Base-by-base conservation (phyloP, 1,284 basidiomycete species). In the Pseudozyma pruni region DNA sequence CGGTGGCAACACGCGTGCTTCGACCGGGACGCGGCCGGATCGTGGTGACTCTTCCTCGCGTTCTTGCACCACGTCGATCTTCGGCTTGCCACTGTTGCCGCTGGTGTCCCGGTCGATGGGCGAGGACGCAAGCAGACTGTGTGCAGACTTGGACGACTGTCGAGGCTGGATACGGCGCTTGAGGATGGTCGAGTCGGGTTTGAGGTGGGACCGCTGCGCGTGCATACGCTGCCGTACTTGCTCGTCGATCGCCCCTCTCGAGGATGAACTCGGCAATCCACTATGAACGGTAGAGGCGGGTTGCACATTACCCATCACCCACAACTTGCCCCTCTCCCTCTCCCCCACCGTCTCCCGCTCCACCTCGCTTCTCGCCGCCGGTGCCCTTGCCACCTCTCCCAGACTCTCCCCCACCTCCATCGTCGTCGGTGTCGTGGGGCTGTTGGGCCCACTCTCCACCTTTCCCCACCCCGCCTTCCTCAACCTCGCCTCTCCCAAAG, bases 241-340 rank as follows among this genome's bases (percentile, higher is more conserved):
- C 25, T 47, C 20, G n/a, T 57, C 48, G 19, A 63, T 52, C 14
- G n/a, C n/a, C n/a, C n/a, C n/a, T n/a, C 22, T 13, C 23, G n/a
- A 14, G 10, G 44, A 16, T 16, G 57, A 53, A 25, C 22, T 6
- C 8, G 45, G 31, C 23, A 14, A 20, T 10, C 42, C 20, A 19
- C 29, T 9, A 31, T 38, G 33, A 3, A 38, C 22, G 14, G 29
- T 1, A 13, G 20, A 29, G 35, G 51, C n/a, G n/a, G n/a, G n/a
- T n/a, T n/a, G n/a, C n/a, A 70, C 19, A 31, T 70, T 70, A 13
- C 67, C 67, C 48, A 70, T 55, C 4, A 70, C 44, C 67, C 67
- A 70, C 47, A 70, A 41, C 45, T 43, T 63, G 1, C 60, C 67
- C 20, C 47, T 54, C 27, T 57, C 60, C 16, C 46, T 55, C 23